A percentile compares a stretch with the other conserved stretches of the same genome.
Evolutionary conservation across 2,329 filamentous ascomycete genomes (phyloP).

Genomic region (Diaporthe ampelina): DNA sequence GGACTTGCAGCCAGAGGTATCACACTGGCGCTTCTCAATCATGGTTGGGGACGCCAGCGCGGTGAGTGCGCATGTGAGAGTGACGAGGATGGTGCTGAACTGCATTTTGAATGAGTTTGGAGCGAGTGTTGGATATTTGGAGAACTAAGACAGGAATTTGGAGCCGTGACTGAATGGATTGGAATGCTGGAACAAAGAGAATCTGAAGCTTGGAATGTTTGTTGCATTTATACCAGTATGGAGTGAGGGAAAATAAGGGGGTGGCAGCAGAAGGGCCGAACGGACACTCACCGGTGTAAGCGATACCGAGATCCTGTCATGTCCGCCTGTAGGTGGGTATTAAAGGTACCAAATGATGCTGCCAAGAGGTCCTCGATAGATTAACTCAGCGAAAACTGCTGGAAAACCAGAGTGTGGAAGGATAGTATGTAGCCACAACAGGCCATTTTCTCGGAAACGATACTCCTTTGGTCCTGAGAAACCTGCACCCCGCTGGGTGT

Average conservation of each 20-base stretch:
- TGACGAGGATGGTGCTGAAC: not conserved
- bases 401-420: not conserved
- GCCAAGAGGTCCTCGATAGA: not conserved
- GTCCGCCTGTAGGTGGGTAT: not conserved
- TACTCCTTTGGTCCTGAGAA: not conserved
- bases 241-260: not conserved
- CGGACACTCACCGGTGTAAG: not conserved
- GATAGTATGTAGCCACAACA: not conserved
- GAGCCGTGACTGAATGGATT: not conserved
- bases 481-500: not conserved
- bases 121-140: not conserved
- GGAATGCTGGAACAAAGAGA: not conserved
- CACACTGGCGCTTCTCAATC: not conserved
- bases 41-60: not conserved
- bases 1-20: not conserved
- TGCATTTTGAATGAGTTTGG: not conserved
- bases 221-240: not conserved
- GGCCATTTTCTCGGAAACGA: not conserved
- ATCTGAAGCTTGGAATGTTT: not conserved
- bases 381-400: not conserved
- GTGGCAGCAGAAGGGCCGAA: not conserved
- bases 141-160: not conserved
- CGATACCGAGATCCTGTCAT: not conserved
- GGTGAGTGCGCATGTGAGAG: not conserved
- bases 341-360: not conserved